A percentile compares a stretch with the other conserved stretches of the same genome.
Conservation (phyloP, 2,329 filamentous ascomycete genomes). For the Pseudopyricularia cyperi region DNA sequence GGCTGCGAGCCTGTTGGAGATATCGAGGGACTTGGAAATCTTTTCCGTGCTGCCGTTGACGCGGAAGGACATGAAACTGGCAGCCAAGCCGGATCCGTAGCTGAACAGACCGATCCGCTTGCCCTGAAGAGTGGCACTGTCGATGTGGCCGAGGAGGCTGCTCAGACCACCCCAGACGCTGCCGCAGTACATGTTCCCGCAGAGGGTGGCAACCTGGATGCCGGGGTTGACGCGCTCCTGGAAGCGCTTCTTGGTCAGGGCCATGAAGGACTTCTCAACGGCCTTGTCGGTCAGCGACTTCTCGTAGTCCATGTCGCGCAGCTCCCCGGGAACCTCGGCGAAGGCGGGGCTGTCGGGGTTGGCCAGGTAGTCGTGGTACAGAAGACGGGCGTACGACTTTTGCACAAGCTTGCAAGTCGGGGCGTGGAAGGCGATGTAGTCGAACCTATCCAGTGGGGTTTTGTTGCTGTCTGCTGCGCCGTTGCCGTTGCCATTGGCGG, state of each 20-base stretch:
- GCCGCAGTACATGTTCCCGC: conserved; percentile 55
- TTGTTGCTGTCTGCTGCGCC: conserved; percentile 30
- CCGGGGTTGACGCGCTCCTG: conserved; percentile 61
- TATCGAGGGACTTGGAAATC: conserved; percentile 55
- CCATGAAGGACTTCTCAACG: conserved; percentile 81
- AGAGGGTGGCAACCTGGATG: conserved; percentile 66
- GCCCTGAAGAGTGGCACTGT: conserved; percentile 49
- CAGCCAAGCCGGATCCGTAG: conserved; percentile 64
- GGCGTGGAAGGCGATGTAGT: conserved; percentile 72
- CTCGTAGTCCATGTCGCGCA: conserved; percentile 67
- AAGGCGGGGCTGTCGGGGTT: conserved; percentile 56
- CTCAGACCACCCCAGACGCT: conserved; percentile 69
- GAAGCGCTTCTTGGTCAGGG: conserved; percentile 71
- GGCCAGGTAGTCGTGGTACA: conserved; percentile 75
- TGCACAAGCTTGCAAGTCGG: conserved; percentile 79
- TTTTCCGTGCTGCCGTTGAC: conserved; percentile 56
- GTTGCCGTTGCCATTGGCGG: conserved; percentile 43
- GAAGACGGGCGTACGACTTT: conserved; percentile 71
- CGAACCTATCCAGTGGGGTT: conserved; percentile 65
- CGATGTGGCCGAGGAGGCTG: conserved; percentile 52
- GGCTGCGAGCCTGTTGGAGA: conserved; percentile 53
- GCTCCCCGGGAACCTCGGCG: conserved; percentile 60
- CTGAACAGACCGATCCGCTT: conserved; percentile 68
- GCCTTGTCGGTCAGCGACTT: conserved; percentile 70
- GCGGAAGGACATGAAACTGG: conserved; percentile 62